Percentiles rank a stretch among this genome's conserved stretches.
Evolutionary conservation across 2,329 filamentous ascomycete genomes (phyloP).

Genomic region (Botrytis medusae): DNA sequence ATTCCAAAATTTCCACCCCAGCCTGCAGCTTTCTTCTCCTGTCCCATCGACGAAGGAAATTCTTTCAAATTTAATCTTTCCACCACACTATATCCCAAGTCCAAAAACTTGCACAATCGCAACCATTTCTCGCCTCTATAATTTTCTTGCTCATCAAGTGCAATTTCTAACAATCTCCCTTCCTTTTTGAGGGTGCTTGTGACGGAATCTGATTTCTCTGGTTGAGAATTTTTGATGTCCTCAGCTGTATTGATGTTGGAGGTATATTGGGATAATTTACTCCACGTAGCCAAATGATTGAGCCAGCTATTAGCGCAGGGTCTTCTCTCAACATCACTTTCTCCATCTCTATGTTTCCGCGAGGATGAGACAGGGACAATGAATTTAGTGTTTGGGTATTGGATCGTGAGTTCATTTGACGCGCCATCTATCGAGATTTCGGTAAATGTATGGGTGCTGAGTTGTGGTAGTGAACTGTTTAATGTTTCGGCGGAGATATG

Average conservation of each 20-base stretch:
- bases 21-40: not conserved
- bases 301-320: conserved; percentile 21
- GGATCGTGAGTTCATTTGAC: not conserved
- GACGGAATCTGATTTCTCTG: not conserved
- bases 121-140: conserved; percentile 21
- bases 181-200: not conserved
- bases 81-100: conserved; percentile 20
- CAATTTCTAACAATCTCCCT: conserved; percentile 15
- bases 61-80: conserved; percentile 22
- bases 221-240: not conserved
- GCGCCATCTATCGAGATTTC: not conserved
- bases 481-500: conserved; percentile 3
- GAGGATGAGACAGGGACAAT: conserved; percentile 1
- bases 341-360: not conserved
- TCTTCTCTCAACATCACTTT: not conserved
- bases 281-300: conserved; percentile 16
- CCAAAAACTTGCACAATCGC: conserved; percentile 16
- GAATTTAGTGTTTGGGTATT: conserved; percentile 19
- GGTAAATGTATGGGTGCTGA: conserved; percentile 11
- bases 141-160: conserved; percentile 12
- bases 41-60: conserved; percentile 1
- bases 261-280: not conserved
- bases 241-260: not conserved
- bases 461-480: conserved; percentile 5
- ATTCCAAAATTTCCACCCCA: conserved; percentile 10